Evolutionary conservation across 179 eudicot species (phyloP), one percentile per base, ranked within the genome.

Genomic region (Silene noctiflora): DNA sequence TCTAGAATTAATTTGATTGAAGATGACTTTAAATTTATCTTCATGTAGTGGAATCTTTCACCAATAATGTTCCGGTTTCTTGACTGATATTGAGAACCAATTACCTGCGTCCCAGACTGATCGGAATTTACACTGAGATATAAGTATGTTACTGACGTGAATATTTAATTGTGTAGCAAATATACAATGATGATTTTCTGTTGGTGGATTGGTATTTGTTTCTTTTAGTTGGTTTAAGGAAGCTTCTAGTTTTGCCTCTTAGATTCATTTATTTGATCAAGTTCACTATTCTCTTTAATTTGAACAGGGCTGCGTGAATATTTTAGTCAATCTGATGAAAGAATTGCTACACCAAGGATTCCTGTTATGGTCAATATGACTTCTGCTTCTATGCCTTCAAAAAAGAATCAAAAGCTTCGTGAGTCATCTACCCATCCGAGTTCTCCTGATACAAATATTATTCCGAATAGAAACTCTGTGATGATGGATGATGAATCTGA

Each of bases 341-440:
- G 94, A 76, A 77, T 73, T 70, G 88, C 89, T 75, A 88, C 97
- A 66, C 96, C 97, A 44, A 90, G 99, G 80, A 93, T 96, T 69
- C 98, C 98, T 58, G 97, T 91, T 63, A 93, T 96, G 98, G 94
- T 91, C 75, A 96, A 96, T 75, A 93, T 96, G 99, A 87, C 89
- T 79, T 90, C 98, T 58, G 89, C 87, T 31, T 83, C 98, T 67
- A 75, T 81, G 79, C 80, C 93, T 80, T 71, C 91, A 65, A 91
- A 84, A 81, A 93, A 84, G 87, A 82, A 83, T 80, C 89, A 79
- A 35, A 96, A 84, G 76, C 80, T 77, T 79, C 89, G 73, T 69
- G 83, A 80, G 67, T 75, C 90, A 33, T 82, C 91, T 46, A 44
- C 71, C 75, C 85, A 72, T 73, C 84, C 84, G 69, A 80, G 81